Evolutionary conservation across 1,284 basidiomycete species (phyloP).

Genomic region (Peniophora sp.): DNA sequence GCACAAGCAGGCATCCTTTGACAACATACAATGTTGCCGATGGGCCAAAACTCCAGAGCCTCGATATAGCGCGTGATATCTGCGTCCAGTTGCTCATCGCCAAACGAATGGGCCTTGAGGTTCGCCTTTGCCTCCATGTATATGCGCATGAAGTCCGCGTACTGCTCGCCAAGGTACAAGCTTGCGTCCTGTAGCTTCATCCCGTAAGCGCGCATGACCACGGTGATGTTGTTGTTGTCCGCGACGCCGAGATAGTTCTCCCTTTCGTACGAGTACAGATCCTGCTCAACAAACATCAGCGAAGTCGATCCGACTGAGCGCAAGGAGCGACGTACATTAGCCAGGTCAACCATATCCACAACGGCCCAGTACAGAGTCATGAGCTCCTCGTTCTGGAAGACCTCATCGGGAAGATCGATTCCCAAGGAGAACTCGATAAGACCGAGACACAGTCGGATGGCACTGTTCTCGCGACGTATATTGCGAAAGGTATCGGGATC

Average conservation of each 20-base stretch:
- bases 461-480: constrained; percentile 32
- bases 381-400: constrained; percentile 26
- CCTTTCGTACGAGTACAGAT: constrained; percentile 35
- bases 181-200: constrained; percentile 28
- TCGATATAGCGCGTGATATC: constrained; percentile 24
- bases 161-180: constrained; percentile 25
- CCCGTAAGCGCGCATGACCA: constrained; percentile 26
- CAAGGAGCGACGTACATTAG: constrained; percentile 25
- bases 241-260: constrained; percentile 29
- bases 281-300: constrained; percentile 17
- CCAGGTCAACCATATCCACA: constrained; percentile 33
- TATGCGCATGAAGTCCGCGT: constrained; percentile 20
- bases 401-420: constrained; percentile 30
- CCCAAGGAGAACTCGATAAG: constrained; percentile 30
- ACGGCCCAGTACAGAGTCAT: constrained; percentile 26
- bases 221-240: constrained; percentile 33
- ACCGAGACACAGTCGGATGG: constrained; percentile 30
- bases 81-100: constrained; percentile 16
- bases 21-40: constrained; percentile 22
- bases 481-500: constrained; percentile 22
- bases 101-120: constrained; percentile 22
- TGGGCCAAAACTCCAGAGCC: constrained; percentile 28
- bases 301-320: neutral
- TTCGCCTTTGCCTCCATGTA: constrained; percentile 20
- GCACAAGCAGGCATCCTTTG: too few species aligned